Base-by-base conservation (phyloP, 331 rosid genomes). In the Malus hybrid region DNA sequence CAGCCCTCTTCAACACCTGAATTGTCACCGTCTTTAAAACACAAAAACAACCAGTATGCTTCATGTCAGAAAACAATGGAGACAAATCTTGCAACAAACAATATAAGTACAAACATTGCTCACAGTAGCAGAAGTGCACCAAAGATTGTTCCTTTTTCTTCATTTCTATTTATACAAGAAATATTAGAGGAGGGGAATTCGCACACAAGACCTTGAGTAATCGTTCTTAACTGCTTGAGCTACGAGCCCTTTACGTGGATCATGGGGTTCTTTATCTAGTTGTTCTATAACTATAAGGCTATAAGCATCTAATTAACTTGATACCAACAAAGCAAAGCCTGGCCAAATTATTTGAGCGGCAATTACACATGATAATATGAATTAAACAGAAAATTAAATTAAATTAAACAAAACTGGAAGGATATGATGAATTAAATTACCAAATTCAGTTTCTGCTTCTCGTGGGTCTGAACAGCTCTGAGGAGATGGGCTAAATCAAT, bases 1-100 rank as follows among this genome's bases (percentile, higher is more conserved):
- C 90, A 0, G 96, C 96, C 75, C 87, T 91, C 90, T 91, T 93
- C 76, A 93, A 77, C 81, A 90, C 33, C 81, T 93, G 98, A 79
- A 93, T 85, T 64, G 89, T 87, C 54, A 90, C 90, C 59, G 98
- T 93, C 97, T 93, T 33, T 52, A 77, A 64, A 79, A 69, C 27
- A 62, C 80, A 66, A 20, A 48, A 71, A 74, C 50, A 44, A 44
- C 13, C 46, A 29, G 11, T 19, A 19, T 12, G 73, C 77, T 66
- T 71, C 54, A 65, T 65, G 77, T 89, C 85, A 83, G 85, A 73
- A 65, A 68, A 83, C 48, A 73, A 74, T 5, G 44, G n/a, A 34
- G 12, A 19, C 69, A 52, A 70, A 15, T 27, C 34, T 20, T 6
- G 72, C 56, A 68, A 12, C 10, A 64, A 64, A 14, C 10, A 65